A percentile compares a stretch with the other conserved stretches of the same genome.
These are phyloP conservation scores for Ophiostoma perfectum DNA, from an alignment of 2,329 filamentous ascomycete species.

Conservation along the genomic window DNA sequence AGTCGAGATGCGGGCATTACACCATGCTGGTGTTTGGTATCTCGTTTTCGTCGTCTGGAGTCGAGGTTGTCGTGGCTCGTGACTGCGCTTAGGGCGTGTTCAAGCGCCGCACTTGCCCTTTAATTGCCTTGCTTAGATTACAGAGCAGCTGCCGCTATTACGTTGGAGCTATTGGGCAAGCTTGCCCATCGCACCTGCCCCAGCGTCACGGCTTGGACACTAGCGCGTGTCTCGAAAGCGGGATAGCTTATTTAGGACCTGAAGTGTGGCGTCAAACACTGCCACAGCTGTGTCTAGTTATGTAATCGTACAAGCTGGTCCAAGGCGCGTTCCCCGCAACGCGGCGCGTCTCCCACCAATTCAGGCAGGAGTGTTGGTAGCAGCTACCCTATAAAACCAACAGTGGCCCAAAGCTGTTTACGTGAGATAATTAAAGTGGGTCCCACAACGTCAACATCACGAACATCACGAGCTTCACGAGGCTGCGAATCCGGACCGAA, in stretches of 20 bases:
- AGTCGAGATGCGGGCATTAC: not conserved
- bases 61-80: not conserved
- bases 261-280: constrained; percentile 13
- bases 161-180: constrained; percentile 18
- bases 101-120: not conserved
- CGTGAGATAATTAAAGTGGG: constrained; percentile 9
- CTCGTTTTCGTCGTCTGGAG: not conserved
- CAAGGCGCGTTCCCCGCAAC: constrained; percentile 20
- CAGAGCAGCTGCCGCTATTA: constrained; percentile 11
- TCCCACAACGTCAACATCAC: constrained; percentile 9
- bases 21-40: too few species aligned
- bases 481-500: not conserved
- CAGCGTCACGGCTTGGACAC: constrained; percentile 16
- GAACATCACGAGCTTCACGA: not conserved
- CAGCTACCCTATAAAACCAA: constrained; percentile 16
- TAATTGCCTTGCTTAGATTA: not conserved
- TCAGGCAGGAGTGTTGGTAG: constrained; percentile 4
- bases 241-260: constrained; percentile 1
- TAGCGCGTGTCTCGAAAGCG: constrained; percentile 7
- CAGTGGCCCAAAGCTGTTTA: not conserved
- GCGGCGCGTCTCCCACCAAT: constrained; percentile 19
- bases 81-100: not conserved
- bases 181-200: constrained; percentile 18
- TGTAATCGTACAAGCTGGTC: not conserved
- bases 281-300: constrained; percentile 14